Evolutionary conservation across 805 yeast species (phyloP).

Genomic region (Wickerhamia fluorescens): DNA sequence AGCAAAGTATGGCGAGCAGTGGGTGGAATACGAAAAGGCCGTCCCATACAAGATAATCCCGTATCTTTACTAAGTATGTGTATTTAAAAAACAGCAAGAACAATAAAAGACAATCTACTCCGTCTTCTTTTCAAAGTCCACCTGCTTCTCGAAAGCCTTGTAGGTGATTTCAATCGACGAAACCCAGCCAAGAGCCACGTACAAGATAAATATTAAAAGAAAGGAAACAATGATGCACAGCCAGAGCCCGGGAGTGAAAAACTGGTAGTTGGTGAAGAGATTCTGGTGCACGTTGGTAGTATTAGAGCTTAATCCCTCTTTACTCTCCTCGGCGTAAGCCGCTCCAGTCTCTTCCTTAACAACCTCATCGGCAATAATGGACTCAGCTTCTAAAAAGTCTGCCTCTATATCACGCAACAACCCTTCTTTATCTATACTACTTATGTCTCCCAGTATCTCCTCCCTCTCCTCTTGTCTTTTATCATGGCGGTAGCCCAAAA

Average conservation of each 20-base stretch:
- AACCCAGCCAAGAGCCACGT: constrained; percentile 66
- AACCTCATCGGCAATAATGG: constrained; percentile 20
- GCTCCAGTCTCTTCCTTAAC: constrained; percentile 15
- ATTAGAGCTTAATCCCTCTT: too few species aligned
- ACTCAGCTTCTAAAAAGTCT: constrained; percentile 27
- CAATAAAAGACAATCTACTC: constrained; percentile 3
- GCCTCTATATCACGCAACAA: constrained; percentile 18
- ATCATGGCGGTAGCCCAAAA: constrained; percentile 15
- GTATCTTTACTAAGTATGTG: constrained; percentile 69
- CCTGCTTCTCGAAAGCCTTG: constrained; percentile 71
- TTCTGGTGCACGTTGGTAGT: constrained; percentile 18
- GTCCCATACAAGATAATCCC: constrained; percentile 94
- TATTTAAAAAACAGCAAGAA: too few species aligned
- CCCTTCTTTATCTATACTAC: constrained; percentile 1
- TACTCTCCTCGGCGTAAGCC: too few species aligned
- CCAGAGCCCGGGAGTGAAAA: constrained; percentile 76
- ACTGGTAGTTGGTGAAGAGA: constrained; percentile 58
- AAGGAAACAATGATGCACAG: constrained; percentile 64
- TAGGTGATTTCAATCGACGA: constrained; percentile 68
- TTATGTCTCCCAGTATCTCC: too few species aligned
- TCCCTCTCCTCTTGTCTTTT: constrained; percentile 4
- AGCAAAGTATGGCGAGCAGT: constrained; percentile 74
- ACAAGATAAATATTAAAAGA: constrained; percentile 49
- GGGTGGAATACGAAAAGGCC: constrained; percentile 72
- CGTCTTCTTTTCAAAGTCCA: constrained; percentile 43